Evolutionary conservation across 176 grass and related monocot genomes (phyloP).

Genomic region (Metroxylon sagu): DNA sequence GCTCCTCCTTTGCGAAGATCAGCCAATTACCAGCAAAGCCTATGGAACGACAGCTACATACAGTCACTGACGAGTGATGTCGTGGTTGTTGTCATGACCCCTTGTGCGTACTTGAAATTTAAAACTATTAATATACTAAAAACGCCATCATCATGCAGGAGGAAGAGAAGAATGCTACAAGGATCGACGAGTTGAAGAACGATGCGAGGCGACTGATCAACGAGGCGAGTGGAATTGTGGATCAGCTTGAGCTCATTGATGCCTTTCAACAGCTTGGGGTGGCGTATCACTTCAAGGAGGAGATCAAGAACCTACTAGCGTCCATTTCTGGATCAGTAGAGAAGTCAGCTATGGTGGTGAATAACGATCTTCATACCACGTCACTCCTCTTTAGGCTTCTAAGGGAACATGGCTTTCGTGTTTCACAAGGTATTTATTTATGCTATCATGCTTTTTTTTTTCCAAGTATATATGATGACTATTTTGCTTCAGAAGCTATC

Average conservation of each 20-base stretch:
- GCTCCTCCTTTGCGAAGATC: too few relatives aligned
- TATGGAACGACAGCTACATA: too few relatives aligned
- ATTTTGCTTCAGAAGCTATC: too few relatives aligned
- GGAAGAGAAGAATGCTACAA: too few relatives aligned
- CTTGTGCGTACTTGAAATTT: too few relatives aligned
- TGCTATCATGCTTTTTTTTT: too few relatives aligned
- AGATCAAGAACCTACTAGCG: conserved; percentile 9
- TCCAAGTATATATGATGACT: too few relatives aligned
- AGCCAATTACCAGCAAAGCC: too few relatives aligned
- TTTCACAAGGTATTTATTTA: conserved; percentile 29
- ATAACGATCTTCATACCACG: conserved; percentile 16
- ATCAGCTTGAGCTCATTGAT: conserved; percentile 15
- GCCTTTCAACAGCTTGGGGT: conserved; percentile 37
- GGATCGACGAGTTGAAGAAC: neutral
- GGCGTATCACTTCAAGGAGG: conserved; percentile 35
- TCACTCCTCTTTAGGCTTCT: conserved; percentile 35
- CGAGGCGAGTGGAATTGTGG: neutral
- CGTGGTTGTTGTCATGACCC: too few relatives aligned
- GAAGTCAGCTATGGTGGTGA: neutral
- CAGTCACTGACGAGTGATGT: too few relatives aligned
- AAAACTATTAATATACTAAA: too few relatives aligned
- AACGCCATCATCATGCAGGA: too few relatives aligned
- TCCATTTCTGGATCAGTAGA: conserved; percentile 6
- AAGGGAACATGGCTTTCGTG: conserved; percentile 20
- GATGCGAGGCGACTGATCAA: conserved; percentile 15